Percentiles rank a stretch among this genome's conserved stretches.
These are phyloP conservation scores for Aspergillus pseudotamarii DNA, from an alignment of 2,329 filamentous ascomycete genomes.

Conservation along the genomic window DNA sequence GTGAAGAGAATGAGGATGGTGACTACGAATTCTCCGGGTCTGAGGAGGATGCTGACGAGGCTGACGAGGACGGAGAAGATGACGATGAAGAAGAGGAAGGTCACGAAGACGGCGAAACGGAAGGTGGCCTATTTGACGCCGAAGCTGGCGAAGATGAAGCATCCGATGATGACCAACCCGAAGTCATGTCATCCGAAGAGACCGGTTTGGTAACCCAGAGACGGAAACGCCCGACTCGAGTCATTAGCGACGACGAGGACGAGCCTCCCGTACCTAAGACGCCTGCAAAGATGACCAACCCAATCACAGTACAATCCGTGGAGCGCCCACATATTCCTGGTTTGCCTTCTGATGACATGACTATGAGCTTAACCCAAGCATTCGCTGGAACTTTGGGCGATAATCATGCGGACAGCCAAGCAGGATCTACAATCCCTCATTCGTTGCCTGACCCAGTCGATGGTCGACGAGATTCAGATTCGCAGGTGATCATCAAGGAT, in stretches of 20 bases:
- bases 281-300: slow-evolving; percentile 33
- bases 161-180: slow-evolving; percentile 32
- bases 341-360: slow-evolving; percentile 54
- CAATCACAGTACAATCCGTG: slow-evolving; percentile 29
- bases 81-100: slow-evolving; percentile 32
- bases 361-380: slow-evolving; percentile 80
- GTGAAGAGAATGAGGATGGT: slow-evolving; percentile 50
- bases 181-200: slow-evolving; percentile 45
- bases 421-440: slow-evolving; percentile 53
- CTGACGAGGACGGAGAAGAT: slow-evolving; percentile 36
- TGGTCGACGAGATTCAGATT: slow-evolving; percentile 65
- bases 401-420: slow-evolving; percentile 47
- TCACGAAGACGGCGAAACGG: slow-evolving; percentile 23
- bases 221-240: slow-evolving; percentile 56
- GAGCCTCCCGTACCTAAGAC: slow-evolving; percentile 41
- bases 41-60: slow-evolving; percentile 45
- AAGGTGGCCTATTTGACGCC: slow-evolving; percentile 26
- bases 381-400: slow-evolving; percentile 87
- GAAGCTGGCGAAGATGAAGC: slow-evolving; percentile 50
- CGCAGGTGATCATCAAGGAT: slow-evolving; percentile 62
- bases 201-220: slow-evolving; percentile 48
- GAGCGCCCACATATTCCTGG: slow-evolving; percentile 66
- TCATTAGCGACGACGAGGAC: slow-evolving; percentile 70
- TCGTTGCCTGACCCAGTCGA: slow-evolving; percentile 56
- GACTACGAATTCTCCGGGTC: slow-evolving; percentile 51